Percentiles rank a stretch among this genome's conserved stretches.
Evolutionary conservation across 257 asterid species (phyloP).

Genomic region (Rubia yunnanensis): DNA sequence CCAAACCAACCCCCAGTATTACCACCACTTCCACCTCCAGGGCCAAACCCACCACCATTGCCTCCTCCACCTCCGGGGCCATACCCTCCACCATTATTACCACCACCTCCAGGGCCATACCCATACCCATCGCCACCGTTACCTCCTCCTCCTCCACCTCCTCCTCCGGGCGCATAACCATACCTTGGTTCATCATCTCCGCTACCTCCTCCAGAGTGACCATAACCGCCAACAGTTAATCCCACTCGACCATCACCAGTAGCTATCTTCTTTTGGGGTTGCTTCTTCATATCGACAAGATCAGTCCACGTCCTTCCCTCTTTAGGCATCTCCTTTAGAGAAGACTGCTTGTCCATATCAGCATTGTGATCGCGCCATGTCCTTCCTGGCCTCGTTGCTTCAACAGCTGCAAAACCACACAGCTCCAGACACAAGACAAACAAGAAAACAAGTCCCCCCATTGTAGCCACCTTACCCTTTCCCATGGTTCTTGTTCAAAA

Average conservation of each 20-base stretch:
- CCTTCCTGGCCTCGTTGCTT: slow-evolving; percentile 20
- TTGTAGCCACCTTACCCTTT: slow-evolving; percentile 8
- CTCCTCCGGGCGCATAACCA: slow-evolving; percentile 18
- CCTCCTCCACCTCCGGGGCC: background rate
- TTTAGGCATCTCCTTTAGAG: too few species aligned
- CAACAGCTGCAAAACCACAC: slow-evolving; percentile 13
- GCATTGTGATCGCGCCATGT: background rate
- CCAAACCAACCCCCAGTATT: slow-evolving; percentile 7
- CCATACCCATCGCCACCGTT: slow-evolving; percentile 11
- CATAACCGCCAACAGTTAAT: slow-evolving; percentile 5
- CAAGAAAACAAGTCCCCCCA: slow-evolving; percentile 28
- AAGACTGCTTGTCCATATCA: background rate
- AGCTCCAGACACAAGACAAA: slow-evolving; percentile 19
- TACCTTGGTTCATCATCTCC: background rate
- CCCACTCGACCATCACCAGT: slow-evolving; percentile 7
- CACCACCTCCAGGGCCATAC: slow-evolving; percentile 4
- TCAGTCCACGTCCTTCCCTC: background rate
- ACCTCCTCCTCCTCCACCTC: slow-evolving; percentile 13
- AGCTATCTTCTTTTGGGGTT: background rate
- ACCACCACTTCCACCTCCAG: background rate
- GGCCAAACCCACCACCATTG: background rate
- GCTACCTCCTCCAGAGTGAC: background rate
- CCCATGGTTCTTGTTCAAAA: slow-evolving; percentile 16
- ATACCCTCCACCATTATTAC: background rate
- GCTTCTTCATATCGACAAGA: background rate